Evolutionary conservation across 2,329 filamentous ascomycete genomes (phyloP), one percentile per base, ranked within the genome.

Genomic region (Dothiorella sarmentorum): DNA sequence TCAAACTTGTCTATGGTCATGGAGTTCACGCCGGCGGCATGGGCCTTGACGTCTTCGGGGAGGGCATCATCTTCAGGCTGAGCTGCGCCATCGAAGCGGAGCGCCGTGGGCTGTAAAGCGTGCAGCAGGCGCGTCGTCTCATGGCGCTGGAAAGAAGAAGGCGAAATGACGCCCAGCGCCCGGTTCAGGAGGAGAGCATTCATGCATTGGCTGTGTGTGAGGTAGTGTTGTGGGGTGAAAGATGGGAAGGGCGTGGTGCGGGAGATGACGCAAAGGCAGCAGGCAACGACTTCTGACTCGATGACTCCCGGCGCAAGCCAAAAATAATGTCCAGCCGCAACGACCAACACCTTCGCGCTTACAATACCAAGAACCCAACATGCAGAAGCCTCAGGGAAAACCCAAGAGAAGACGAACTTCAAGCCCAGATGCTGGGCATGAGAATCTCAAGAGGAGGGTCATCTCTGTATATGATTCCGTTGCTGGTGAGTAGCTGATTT

Each of bases 1-100:
- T 94, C 89, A 67, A 94, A 91, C 51, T 85, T 84, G 67, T 97
- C 92, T 37, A 96, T 81, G 0, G 88, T 85, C 38, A 97, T 76
- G 37, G 87, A 85, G 68, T 88, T 94, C 35, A 92, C 89, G 13
- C 91, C 91, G 3, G 89, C 83, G 56, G 84, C 82, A 72, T 96
- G 91, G 1, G 91, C 89, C 81, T 81, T 61, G 64, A 80, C 69
- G 17, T 74, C 47, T 26, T 72, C 73, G 49, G 68, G 62, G 56
- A 15, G 42, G 27, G 61, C 33, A 27, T 67, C 60, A 55, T 51
- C 38, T 58, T 60, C 26, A 27, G n/a, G 20, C 24, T 47, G 42
- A 40, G 47, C 52, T 43, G 79, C 80, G 65, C 88, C 87, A 67
- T 88, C 82, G 73, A 95, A 94, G 59, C 84, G 84, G 61, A 91